These are phyloP conservation scores for Schizochytrium sp. DNA, from an alignment of 108 stramenopile species.

Conservation along the genomic window DNA sequence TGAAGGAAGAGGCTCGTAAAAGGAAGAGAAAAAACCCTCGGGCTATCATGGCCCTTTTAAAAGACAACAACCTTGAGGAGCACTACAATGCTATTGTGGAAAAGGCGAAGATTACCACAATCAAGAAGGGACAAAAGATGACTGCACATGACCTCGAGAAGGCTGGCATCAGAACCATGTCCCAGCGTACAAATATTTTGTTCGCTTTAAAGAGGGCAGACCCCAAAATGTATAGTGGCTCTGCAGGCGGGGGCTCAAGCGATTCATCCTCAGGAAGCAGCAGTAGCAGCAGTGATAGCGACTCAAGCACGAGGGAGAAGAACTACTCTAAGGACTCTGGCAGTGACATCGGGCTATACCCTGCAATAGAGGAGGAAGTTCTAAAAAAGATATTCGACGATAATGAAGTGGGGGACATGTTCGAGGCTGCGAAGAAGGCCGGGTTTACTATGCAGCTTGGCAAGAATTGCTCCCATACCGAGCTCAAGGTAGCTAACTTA, in stretches of 20 bases:
- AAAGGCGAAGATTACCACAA: neutral
- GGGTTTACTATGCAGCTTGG: constrained; percentile 31
- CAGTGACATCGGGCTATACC: neutral
- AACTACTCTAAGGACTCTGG: neutral
- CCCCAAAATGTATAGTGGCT: neutral
- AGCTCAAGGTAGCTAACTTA: neutral
- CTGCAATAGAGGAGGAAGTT: neutral
- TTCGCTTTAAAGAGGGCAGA: neutral
- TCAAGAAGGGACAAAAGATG: neutral
- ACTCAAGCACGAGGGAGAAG: too few relatives aligned
- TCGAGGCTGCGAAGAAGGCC: constrained; percentile 4
- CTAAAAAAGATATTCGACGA: constrained; percentile 3
- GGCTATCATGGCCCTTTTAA: neutral
- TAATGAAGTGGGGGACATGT: neutral
- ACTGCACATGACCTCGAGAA: neutral
- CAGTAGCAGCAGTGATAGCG: neutral
- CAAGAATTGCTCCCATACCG: neutral
- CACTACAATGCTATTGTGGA: neutral
- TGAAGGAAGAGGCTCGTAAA: too few relatives aligned
- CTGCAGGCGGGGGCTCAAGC: too few relatives aligned
- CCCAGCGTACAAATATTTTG: neutral
- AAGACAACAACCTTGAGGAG: neutral
- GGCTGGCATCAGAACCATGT: neutral
- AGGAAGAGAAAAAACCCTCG: too few relatives aligned
- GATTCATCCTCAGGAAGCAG: too few relatives aligned